Percentiles rank a stretch among this genome's conserved stretches.
phyloP scores from a whole-genome alignment of 768 basidiomycete species.

The Termitomyces sp. region DNA sequence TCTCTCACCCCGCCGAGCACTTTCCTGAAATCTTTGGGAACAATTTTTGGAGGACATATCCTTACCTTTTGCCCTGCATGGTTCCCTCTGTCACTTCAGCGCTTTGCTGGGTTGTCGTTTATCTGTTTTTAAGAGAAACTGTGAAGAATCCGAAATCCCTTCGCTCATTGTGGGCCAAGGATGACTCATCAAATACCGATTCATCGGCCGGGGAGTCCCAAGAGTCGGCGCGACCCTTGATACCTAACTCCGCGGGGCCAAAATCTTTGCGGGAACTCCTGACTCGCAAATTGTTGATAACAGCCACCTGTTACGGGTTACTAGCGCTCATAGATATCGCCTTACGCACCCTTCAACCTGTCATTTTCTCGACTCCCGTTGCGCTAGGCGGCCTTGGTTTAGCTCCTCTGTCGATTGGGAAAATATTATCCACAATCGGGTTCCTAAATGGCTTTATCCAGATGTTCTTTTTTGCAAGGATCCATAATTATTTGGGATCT shows the following conservation, averaged over 20 bases:
- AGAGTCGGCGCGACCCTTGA: conserved; percentile 6
- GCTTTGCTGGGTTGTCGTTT: conserved; percentile 46
- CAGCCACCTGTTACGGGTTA: conserved; percentile 57
- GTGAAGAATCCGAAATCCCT: conserved; percentile 20
- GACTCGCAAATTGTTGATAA: conserved; percentile 47
- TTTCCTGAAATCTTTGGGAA: conserved; percentile 44
- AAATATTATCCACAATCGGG: conserved; percentile 55
- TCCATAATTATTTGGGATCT: conserved; percentile 58
- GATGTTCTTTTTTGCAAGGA: conserved; percentile 57
- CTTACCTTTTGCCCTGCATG: conserved; percentile 66
- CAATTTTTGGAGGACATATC: conserved; percentile 44
- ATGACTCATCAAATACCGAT: neutral
- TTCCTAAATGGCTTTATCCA: conserved; percentile 61
- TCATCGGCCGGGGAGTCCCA: neutral
- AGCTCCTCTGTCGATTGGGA: conserved; percentile 60
- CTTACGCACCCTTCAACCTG: conserved; percentile 58
- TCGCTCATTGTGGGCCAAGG: conserved; percentile 15
- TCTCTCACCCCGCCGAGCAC: conserved; percentile 47
- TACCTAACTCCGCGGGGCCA: conserved; percentile 25
- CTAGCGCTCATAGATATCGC: conserved; percentile 65
- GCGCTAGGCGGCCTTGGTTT: conserved; percentile 65
- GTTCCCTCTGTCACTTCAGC: conserved; percentile 55
- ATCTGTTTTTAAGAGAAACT: conserved; percentile 50
- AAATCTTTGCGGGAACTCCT: conserved; percentile 42
- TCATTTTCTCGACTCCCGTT: conserved; percentile 69